A percentile compares a stretch with the other conserved stretches of the same genome.
phyloP scores from a whole-genome alignment of 768 basidiomycete species.

The Leccinellum albellum region DNA sequence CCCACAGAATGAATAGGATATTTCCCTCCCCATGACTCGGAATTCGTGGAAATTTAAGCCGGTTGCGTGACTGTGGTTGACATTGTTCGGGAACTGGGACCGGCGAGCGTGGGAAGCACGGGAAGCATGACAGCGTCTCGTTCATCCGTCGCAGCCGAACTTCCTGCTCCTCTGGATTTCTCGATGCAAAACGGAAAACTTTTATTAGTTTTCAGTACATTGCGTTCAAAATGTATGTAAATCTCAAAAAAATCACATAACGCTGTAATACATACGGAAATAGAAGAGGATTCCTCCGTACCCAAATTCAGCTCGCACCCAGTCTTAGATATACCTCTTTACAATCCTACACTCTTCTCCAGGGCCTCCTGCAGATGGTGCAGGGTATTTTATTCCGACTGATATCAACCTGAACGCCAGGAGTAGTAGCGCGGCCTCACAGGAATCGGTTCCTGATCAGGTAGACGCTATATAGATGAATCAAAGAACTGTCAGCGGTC shows the following conservation, averaged over 20 bases:
- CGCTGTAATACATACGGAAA: neutral
- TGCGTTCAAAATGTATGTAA: neutral
- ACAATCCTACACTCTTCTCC: neutral
- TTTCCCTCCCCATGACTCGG: too few species aligned
- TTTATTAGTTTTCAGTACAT: too few species aligned
- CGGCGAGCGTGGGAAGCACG: too few species aligned
- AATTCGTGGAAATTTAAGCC: too few species aligned
- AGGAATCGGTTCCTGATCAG: constrained; percentile 22
- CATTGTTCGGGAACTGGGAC: too few species aligned
- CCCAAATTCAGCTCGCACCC: neutral
- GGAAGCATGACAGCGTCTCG: too few species aligned
- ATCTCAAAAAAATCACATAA: neutral
- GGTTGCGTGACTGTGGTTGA: too few species aligned
- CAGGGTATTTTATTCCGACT: neutral
- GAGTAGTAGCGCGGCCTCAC: neutral
- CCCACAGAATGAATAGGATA: too few species aligned
- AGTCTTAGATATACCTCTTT: neutral
- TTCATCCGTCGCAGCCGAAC: too few species aligned
- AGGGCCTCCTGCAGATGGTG: neutral
- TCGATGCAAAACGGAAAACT: neutral
- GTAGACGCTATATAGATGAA: constrained; percentile 23
- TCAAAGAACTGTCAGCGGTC: neutral
- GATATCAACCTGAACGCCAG: neutral
- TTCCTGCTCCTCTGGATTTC: too few species aligned
- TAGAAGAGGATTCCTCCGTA: neutral